A percentile compares a stretch with the other conserved stretches of the same genome.
Evolutionary conservation across 2,329 filamentous ascomycete species (phyloP).

Genomic region (Apiospora malaysiana): DNA sequence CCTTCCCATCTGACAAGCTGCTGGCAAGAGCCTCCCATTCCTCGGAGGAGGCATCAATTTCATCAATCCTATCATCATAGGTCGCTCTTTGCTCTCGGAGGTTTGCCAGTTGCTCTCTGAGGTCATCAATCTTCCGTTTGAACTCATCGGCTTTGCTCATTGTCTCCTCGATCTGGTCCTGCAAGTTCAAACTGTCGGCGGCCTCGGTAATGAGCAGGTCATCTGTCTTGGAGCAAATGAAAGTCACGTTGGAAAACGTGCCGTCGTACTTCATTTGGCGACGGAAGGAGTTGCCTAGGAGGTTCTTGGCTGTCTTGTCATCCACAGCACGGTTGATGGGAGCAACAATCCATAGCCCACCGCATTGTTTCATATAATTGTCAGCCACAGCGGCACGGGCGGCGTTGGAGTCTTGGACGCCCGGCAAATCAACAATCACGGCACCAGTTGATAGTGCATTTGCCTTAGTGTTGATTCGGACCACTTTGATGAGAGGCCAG

Average conservation of each 20-base stretch:
- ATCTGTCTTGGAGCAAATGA: slow-evolving; percentile 46
- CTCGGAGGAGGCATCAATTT: slow-evolving; percentile 48
- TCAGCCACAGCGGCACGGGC: slow-evolving; percentile 63
- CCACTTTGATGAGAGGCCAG: slow-evolving; percentile 49
- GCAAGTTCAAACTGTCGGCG: slow-evolving; percentile 43
- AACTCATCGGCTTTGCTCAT: slow-evolving; percentile 39
- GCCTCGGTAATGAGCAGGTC: slow-evolving; percentile 33
- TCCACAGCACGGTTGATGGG: slow-evolving; percentile 66
- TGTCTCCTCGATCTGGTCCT: slow-evolving; percentile 29
- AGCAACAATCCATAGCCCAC: slow-evolving; percentile 64
- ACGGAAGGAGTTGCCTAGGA: slow-evolving; percentile 63
- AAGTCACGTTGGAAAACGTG: slow-evolving; percentile 58
- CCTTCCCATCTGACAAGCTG: slow-evolving; percentile 46
- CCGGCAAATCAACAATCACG: slow-evolving; percentile 64
- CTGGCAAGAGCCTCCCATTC: slow-evolving; percentile 36
- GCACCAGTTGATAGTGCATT: slow-evolving; percentile 58
- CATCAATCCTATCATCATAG: slow-evolving; percentile 40
- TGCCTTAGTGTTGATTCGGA: slow-evolving; percentile 55
- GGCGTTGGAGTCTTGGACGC: slow-evolving; percentile 64
- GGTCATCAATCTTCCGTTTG: slow-evolving; percentile 19
- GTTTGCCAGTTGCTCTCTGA: neutral
- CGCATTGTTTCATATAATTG: slow-evolving; percentile 64
- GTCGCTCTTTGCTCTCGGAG: slow-evolving; percentile 13
- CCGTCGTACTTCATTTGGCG: slow-evolving; percentile 65
- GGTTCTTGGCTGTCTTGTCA: slow-evolving; percentile 62